Conservation (phyloP, 2,329 filamentous ascomycete genomes). For the Beauveria scarabaeidicola region DNA sequence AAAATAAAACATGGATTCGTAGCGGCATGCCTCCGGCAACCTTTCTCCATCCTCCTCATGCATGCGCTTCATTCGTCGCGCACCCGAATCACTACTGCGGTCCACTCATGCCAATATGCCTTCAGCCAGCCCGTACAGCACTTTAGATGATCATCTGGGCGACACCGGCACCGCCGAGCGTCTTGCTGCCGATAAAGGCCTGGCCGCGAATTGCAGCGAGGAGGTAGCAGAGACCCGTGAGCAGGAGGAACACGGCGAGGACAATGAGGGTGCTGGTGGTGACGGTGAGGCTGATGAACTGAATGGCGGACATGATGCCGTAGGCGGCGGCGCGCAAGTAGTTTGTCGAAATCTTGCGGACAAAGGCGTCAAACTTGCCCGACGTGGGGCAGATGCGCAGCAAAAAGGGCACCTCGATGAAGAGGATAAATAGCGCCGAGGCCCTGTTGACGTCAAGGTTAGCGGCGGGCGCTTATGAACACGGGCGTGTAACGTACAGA, state of each 20-base stretch:
- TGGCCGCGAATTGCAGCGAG: slow-evolving; percentile 74
- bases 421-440: slow-evolving; percentile 66
- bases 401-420: slow-evolving; percentile 86
- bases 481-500: slow-evolving; percentile 35
- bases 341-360: slow-evolving; percentile 90
- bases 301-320: slow-evolving; percentile 65
- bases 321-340: slow-evolving; percentile 94
- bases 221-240: slow-evolving; percentile 74
- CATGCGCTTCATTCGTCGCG: neutral
- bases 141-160: slow-evolving; percentile 91
- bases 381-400: slow-evolving; percentile 97
- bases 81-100: neutral
- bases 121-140: neutral
- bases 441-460: slow-evolving; percentile 36
- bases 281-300: slow-evolving; percentile 71
- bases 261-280: slow-evolving; percentile 69
- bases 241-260: slow-evolving; percentile 68
- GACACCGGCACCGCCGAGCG: slow-evolving; percentile 74
- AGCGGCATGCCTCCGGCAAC: neutral
- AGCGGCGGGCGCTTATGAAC: neutral
- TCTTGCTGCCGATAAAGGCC: slow-evolving; percentile 70
- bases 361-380: slow-evolving; percentile 74
- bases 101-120: neutral
- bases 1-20: slow-evolving; percentile 12
- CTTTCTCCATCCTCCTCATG: neutral